Evolutionary conservation across 2,329 filamentous ascomycete species (phyloP).

Genomic region (Hypoxylon rubiginosum): DNA sequence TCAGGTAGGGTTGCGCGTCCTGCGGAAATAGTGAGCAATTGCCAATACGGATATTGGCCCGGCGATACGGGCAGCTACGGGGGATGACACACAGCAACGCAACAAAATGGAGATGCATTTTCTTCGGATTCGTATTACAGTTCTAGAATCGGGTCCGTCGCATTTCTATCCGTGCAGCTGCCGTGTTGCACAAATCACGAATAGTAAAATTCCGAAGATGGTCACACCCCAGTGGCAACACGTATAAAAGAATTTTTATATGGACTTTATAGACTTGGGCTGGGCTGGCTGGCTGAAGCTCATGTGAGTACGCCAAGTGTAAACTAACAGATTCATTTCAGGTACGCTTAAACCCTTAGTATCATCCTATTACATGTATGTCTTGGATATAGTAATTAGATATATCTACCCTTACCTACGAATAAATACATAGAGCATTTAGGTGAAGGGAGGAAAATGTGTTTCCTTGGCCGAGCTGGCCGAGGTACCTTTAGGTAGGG

Average conservation of each 20-base stretch:
- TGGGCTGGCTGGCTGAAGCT: neutral
- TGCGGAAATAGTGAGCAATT: constrained; percentile 3
- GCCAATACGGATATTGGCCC: constrained; percentile 9
- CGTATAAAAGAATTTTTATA: neutral
- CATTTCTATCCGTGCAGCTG: neutral
- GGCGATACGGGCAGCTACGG: constrained; percentile 5
- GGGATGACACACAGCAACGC: constrained; percentile 6
- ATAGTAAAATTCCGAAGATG: neutral
- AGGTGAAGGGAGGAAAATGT: neutral
- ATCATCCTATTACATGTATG: neutral
- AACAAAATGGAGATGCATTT: neutral
- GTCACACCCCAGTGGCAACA: neutral
- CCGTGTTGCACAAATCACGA: neutral
- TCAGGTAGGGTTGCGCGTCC: constrained; percentile 12
- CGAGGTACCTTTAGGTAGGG: no score
- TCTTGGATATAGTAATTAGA: neutral
- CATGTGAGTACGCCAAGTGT: neutral
- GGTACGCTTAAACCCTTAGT: neutral
- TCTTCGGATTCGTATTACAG: neutral
- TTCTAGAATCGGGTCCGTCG: neutral
- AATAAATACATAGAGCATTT: neutral
- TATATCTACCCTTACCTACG: neutral
- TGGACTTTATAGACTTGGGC: no score
- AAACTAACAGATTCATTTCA: neutral
- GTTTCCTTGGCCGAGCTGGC: neutral